Conservation (phyloP, 2,329 filamentous ascomycete species). For the Coniochaeta hoffmannii region DNA sequence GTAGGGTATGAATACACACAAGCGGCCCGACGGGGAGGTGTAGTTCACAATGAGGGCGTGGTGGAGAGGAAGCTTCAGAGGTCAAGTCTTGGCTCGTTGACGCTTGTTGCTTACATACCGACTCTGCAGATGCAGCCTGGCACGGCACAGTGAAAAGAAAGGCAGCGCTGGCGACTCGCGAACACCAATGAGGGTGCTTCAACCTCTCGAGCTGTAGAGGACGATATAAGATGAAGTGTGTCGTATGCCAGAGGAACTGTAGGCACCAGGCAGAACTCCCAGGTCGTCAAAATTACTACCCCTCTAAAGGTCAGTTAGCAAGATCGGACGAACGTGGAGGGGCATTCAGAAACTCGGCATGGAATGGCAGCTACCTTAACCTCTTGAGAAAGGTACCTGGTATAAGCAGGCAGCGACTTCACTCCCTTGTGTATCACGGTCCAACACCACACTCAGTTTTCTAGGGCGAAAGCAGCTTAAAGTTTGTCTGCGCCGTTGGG, state of each 20-base stretch:
- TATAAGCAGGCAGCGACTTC: not conserved
- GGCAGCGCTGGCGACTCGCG: not conserved
- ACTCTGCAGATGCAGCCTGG: constrained; percentile 2
- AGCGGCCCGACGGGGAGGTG: no score
- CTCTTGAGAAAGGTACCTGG: not conserved
- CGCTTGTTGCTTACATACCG: constrained; percentile 3
- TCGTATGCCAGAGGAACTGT: not conserved
- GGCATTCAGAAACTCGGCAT: no score
- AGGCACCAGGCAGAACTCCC: not conserved
- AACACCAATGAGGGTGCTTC: not conserved
- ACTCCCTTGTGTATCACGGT: not conserved
- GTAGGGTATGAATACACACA: no score
- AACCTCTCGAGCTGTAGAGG: not conserved
- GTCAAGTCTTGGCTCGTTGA: not conserved
- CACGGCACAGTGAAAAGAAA: not conserved
- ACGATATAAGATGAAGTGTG: not conserved
- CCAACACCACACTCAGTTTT: not conserved
- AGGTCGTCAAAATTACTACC: no score
- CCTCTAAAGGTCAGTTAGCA: not conserved
- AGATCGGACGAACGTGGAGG: not conserved
- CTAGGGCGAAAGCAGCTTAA: not conserved
- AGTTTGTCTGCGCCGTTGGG: not conserved
- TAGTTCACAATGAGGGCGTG: not conserved
- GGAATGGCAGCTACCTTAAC: no score
- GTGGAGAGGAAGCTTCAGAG: not conserved